Evolutionary conservation across 768 basidiomycete species (phyloP).

Genomic region (Royoungia palumana): DNA sequence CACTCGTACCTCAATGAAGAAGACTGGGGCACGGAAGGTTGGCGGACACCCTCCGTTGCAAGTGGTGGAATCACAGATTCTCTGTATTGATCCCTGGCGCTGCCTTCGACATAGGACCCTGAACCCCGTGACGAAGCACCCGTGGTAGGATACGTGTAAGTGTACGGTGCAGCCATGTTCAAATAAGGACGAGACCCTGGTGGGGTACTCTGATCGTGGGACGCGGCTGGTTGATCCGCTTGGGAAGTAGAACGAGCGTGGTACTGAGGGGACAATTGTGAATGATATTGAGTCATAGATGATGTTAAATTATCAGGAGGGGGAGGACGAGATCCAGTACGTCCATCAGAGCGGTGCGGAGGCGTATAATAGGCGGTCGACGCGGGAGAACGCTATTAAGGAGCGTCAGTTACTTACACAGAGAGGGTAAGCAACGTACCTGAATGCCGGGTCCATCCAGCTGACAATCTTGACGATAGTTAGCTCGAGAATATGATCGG

Average conservation of each 20-base stretch:
- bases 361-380: slow-evolving; percentile 19
- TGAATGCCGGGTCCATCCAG: slow-evolving; percentile 31
- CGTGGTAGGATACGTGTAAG: slow-evolving; percentile 11
- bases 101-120: slow-evolving; percentile 19
- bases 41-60: slow-evolving; percentile 13
- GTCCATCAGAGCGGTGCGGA: slow-evolving; percentile 27
- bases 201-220: slow-evolving; percentile 27
- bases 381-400: slow-evolving; percentile 21
- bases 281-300: slow-evolving; percentile 19
- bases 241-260: slow-evolving; percentile 29
- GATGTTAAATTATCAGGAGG: slow-evolving; percentile 23
- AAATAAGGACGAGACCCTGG: slow-evolving; percentile 27
- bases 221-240: slow-evolving; percentile 22
- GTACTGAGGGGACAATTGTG: slow-evolving; percentile 19
- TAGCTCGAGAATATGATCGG: slow-evolving; percentile 23
- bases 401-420: slow-evolving; percentile 2
- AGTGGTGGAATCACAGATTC: slow-evolving; percentile 9
- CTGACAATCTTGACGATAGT: slow-evolving; percentile 23
- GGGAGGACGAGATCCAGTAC: slow-evolving; percentile 14
- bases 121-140: slow-evolving; percentile 19
- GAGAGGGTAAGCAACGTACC: slow-evolving; percentile 13
- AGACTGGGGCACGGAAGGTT: slow-evolving; percentile 22
- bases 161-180: slow-evolving; percentile 20
- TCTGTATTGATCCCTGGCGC: slow-evolving; percentile 16
- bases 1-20: slow-evolving; percentile 67